Evolutionary conservation across 345 rosid genomes (phyloP).

Genomic region (Odontarrhena argentea): DNA sequence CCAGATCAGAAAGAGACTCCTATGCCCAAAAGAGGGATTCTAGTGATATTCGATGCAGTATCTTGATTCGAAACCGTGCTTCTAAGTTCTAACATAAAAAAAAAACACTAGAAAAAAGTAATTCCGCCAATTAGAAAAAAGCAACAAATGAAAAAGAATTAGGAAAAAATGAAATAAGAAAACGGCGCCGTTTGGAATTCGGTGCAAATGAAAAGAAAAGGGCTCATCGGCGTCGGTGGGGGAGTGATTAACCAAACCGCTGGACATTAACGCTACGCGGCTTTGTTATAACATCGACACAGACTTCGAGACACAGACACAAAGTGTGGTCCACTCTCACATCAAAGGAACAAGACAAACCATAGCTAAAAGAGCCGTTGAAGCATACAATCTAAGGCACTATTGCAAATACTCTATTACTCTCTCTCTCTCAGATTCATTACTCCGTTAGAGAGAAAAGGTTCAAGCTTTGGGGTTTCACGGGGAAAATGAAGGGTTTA

Average conservation of each 20-base stretch:
- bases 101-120: no score
- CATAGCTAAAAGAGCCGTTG: slow-evolving; percentile 41
- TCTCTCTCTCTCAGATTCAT: neutral
- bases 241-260: slow-evolving; percentile 36
- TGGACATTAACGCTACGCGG: slow-evolving; percentile 36
- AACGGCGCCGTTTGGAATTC: slow-evolving; percentile 31
- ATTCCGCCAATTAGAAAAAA: neutral
- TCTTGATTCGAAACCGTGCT: no score
- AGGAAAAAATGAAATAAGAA: neutral
- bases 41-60: no score
- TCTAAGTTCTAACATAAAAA: no score
- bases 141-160: no score
- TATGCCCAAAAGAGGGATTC: no score
- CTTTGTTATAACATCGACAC: slow-evolving; percentile 30
- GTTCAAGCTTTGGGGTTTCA: neutral
- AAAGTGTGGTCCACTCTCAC: slow-evolving; percentile 35
- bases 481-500: slow-evolving; percentile 65
- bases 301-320: slow-evolving; percentile 35
- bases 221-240: slow-evolving; percentile 38
- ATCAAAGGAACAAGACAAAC: slow-evolving; percentile 35
- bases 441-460: slow-evolving; percentile 13
- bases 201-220: neutral
- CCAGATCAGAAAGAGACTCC: no score
- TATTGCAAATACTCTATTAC: neutral
- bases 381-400: slow-evolving; percentile 33